Base-by-base conservation (phyloP, 2,329 filamentous ascomycete species). In the Ophiostoma sp. region DNA sequence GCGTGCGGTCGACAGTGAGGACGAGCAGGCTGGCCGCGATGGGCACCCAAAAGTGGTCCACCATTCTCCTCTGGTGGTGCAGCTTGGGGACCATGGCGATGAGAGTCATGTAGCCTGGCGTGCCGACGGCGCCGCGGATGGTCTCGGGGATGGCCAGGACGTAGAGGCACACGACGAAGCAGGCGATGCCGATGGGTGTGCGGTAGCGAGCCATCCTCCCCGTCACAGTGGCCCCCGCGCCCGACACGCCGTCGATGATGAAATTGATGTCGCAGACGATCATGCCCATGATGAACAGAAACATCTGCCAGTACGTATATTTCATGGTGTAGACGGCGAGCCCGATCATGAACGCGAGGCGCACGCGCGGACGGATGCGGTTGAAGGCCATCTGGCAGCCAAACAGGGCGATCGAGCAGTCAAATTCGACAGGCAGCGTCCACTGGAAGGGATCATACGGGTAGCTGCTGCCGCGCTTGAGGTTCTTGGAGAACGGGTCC, bases 391-490 rank as follows among this genome's bases (percentile, higher is more conserved):
- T 72, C 27, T 78, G 71, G 65, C 75, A 71, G 44, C 75, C 70
- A 64, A 78, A 79, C 7, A 79, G 65, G 8, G 76, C 71, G 18
- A 79, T 67, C 5, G 77, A 78, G 70, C 75, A 73, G 64, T 73
- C 74, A 68, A 78, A 78, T 72, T 79, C 78, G 47, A 78, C 73
- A 0, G 77, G 77, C 44, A 79, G 71, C 1, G 78, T 79, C 77
- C 78, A 79, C 18, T 77, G 68, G 47, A 76, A 76, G 12, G 74
- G 69, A 70, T 78, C 76, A 69, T 78, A 79, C 38, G 63, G 66
- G 49, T 69, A 72, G 41, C 40, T 52, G 14, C 62, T 36, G 14
- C 69, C 67, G 58, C 70, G 69, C 45, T 16, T 11, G 4, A 70
- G 65, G 49, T 52, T 12, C 66, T 72, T 76, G 52, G 36, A 36